These are phyloP conservation scores for Arachis hypogaea DNA, from an alignment of 306 rosid genomes.

Conservation along the genomic window DNA sequence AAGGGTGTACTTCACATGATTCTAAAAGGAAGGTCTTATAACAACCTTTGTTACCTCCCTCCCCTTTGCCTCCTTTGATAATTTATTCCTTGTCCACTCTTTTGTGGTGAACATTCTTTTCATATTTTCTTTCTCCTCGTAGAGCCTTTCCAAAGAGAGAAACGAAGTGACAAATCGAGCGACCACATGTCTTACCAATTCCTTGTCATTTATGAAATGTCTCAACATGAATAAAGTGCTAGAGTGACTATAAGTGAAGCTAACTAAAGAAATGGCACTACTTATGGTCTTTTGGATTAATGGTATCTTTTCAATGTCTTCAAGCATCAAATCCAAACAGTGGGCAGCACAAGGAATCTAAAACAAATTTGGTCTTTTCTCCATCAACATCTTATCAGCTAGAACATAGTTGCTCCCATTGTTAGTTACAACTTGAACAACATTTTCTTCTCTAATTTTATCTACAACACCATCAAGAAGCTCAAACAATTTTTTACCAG, in stretches of 20 bases:
- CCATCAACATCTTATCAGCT: not conserved
- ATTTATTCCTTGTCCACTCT: not conserved
- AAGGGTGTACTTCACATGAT: not conserved
- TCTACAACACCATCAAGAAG: not conserved
- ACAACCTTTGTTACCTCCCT: too few species aligned
- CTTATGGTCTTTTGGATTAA: too few species aligned
- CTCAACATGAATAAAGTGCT: too few species aligned
- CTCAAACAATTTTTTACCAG: not conserved
- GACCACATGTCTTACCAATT: not conserved
- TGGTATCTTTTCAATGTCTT: not conserved
- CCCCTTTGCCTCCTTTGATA: not conserved
- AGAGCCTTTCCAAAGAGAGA: not conserved
- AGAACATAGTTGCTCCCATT: not conserved
- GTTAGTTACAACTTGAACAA: too few species aligned
- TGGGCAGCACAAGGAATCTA: not conserved
- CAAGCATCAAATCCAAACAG: too few species aligned
- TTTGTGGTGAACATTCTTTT: not conserved
- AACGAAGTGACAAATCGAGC: not conserved
- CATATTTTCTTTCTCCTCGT: not conserved
- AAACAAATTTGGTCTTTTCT: not conserved
- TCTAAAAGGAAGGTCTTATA: too few species aligned
- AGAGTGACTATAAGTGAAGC: not conserved
- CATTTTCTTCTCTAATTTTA: not conserved
- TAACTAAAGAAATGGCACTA: not conserved
- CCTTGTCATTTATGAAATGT: too few species aligned